Percentiles rank a stretch among this genome's conserved stretches.
Conservation (phyloP, 2,329 filamentous ascomycete species). For the Reticulascus tulasneorum region DNA sequence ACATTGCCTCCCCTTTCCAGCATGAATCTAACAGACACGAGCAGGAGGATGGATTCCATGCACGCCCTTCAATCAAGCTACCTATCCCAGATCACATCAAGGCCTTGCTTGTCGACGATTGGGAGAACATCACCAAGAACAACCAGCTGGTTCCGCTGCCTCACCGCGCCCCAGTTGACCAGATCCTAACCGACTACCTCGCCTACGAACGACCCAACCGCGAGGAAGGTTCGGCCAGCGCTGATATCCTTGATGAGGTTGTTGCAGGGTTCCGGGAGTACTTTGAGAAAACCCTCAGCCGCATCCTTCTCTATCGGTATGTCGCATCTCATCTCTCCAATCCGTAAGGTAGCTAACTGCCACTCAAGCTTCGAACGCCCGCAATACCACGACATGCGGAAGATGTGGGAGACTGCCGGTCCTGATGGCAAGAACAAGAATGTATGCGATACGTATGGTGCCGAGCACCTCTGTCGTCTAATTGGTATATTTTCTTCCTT, state of each 20-base stretch:
- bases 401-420: conserved; percentile 60
- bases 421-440: conserved; percentile 66
- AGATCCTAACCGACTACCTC: conserved; percentile 79
- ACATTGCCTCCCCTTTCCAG: background rate
- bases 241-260: conserved; percentile 87
- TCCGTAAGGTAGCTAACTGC: background rate
- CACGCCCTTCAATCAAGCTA: conserved; percentile 80
- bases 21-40: conserved; percentile 1
- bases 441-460: conserved; percentile 81
- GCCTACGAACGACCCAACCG: conserved; percentile 65
- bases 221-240: conserved; percentile 62
- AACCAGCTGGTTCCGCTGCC: conserved; percentile 84
- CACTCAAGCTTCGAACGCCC: conserved; percentile 75
- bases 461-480: conserved; percentile 84
- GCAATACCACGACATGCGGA: conserved; percentile 76
- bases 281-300: conserved; percentile 85
- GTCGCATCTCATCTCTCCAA: background rate
- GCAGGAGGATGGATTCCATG: conserved; percentile 85
- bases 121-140: conserved; percentile 98
- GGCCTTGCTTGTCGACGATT: conserved; percentile 91
- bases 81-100: conserved; percentile 86
- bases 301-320: conserved; percentile 79
- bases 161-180: conserved; percentile 67
- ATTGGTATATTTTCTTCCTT: conserved; percentile 60
- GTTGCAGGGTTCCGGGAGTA: conserved; percentile 84